Evolutionary conservation across 2,329 filamentous ascomycete species (phyloP).

Genomic region (Trichoderma polysporum): DNA sequence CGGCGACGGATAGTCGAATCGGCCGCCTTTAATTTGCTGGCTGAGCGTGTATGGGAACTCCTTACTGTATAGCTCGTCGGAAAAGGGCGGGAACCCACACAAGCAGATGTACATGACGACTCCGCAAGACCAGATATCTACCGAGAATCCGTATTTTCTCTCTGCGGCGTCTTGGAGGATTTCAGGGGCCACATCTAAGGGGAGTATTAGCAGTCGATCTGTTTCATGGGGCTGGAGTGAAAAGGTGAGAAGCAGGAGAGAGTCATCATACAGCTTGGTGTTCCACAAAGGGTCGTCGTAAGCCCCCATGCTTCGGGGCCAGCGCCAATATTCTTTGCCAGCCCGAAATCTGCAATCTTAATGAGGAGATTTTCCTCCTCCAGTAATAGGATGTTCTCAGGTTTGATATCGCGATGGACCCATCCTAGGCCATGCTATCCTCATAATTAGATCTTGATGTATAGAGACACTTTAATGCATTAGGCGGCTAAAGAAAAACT

Average conservation of each 20-base stretch:
- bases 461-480: background rate
- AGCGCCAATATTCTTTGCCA: conserved; percentile 77
- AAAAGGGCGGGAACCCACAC: conserved; percentile 81
- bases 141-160: conserved; percentile 73
- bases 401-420: conserved; percentile 70
- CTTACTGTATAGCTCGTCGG: conserved; percentile 73
- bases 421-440: conserved; percentile 54
- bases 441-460: background rate
- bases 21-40: conserved; percentile 77
- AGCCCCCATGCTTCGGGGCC: conserved; percentile 70
- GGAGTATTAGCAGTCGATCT: background rate
- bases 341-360: conserved; percentile 89
- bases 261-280: conserved; percentile 39
- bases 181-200: conserved; percentile 35
- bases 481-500: conserved; percentile 33
- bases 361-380: background rate
- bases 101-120: conserved; percentile 86
- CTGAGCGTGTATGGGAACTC: conserved; percentile 74
- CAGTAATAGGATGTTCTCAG: background rate
- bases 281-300: conserved; percentile 81
- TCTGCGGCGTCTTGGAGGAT: conserved; percentile 68
- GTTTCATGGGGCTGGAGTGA: background rate
- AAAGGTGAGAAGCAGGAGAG: background rate
- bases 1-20: conserved; percentile 87
- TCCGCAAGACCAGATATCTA: conserved; percentile 81